Evolutionary conservation across 192 early-diverging fungal species (phyloP), one percentile per base, ranked within the genome.

Genomic region (Entomortierella chlamydospora): DNA sequence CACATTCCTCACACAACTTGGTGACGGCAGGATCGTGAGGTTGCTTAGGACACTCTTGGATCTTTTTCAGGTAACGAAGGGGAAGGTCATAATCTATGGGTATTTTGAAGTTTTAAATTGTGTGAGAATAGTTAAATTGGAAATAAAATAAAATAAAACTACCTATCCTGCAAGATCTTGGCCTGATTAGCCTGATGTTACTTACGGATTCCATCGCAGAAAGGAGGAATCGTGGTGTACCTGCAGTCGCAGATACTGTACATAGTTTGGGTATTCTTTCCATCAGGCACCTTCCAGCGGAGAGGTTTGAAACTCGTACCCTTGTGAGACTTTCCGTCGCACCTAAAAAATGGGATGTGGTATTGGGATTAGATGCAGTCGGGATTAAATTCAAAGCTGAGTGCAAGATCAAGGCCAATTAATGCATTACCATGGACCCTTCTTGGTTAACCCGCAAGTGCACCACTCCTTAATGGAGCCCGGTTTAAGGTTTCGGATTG

Each of bases 401-500:
- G n/a, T n/a, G n/a, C n/a, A n/a, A n/a, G n/a, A n/a, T 17, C 13
- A 43, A 57, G 33, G 1, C n/a, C 1, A 23, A 45, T 30, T n/a
- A 33, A 17, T 10, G 31, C 5, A 10, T 57, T 79, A 79, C 76
- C 76, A 79, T 34, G 68, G 68, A 2, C 76, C 76, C n/a, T 70
- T 79, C 49, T 79, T 79, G 28, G 76, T 79, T 26, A 79, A 42
- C 28, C 76, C 76, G 26, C 76, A 79, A 13, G 76, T 79, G 33
- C 76, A 79, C 63, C 63, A 79, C 34, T 79, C 76, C n/a, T 79
- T 79, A 57, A 70, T 79, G 10, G 67, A 70, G 49, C 76, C 76
- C 34, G 76, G 76, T 15, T 61, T 70, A 51, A 79, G 76, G 33
- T 64, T 60, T n/a, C 63, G 61, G 63, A 79, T 47, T 1, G 76